Evolutionary conservation across 2,329 filamentous ascomycete species (phyloP).

Genomic region (Curvularia eragrostidis): DNA sequence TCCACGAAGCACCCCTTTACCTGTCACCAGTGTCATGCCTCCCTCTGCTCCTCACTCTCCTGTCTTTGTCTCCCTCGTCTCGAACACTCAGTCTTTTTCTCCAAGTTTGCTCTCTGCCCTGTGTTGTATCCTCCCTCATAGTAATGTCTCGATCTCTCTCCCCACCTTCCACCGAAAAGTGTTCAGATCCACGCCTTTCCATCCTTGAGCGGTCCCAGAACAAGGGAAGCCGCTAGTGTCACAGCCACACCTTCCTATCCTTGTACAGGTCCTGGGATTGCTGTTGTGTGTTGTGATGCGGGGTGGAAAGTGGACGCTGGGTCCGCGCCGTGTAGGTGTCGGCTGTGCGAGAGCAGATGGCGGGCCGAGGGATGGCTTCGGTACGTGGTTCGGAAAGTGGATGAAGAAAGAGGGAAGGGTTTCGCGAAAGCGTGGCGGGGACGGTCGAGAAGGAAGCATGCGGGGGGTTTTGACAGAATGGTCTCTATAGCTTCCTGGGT

Average conservation of each 20-base stretch:
- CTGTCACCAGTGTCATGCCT: neutral
- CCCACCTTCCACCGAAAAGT: constrained; percentile 19
- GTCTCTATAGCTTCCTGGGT: neutral
- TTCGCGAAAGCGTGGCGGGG: neutral
- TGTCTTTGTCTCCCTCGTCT: neutral
- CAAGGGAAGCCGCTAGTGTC: constrained; percentile 10
- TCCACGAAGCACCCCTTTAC: neutral
- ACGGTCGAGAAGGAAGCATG: neutral
- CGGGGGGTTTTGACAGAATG: neutral
- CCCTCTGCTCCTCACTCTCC: neutral
- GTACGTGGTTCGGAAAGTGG: neutral
- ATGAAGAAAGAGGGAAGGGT: neutral
- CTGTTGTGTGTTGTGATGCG: constrained; percentile 13
- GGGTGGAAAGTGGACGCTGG: constrained; percentile 11
- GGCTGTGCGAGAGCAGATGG: constrained; percentile 13
- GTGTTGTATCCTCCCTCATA: constrained; percentile 11
- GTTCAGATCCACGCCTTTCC: constrained; percentile 24
- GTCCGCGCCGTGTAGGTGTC: constrained; percentile 27
- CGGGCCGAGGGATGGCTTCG: constrained; percentile 12
- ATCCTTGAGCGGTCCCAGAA: constrained; percentile 13
- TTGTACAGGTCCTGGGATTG: constrained; percentile 19
- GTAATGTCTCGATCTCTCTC: constrained; percentile 16
- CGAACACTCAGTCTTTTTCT: neutral
- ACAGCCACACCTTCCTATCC: constrained; percentile 19
- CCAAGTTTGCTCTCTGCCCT: neutral